Base-by-base conservation (phyloP, 495 filamentous ascomycete genomes). In the Hypoxylon intermedium region DNA sequence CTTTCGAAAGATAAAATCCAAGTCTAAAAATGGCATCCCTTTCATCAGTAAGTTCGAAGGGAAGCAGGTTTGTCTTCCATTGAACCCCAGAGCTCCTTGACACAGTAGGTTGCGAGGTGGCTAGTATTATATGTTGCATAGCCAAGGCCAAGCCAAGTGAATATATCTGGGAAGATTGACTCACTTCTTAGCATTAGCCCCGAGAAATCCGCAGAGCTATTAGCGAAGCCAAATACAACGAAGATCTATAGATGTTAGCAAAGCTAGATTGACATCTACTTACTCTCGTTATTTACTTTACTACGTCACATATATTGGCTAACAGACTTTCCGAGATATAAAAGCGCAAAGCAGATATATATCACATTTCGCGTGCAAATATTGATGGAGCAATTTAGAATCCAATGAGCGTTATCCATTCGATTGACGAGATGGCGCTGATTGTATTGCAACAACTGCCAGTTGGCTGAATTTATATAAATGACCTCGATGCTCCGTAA, bases 331-430 rank as follows among this genome's bases (percentile, higher is more conserved):
- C 7, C 20, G 20, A 43, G 24, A 43, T 5, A 43, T 7, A 28
- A n/a, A n/a, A n/a, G n/a, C n/a, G n/a, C n/a, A n/a, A n/a, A n/a
- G n/a, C n/a, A 16, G 24, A 18, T 9, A 30, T 41, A 2, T 18
- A 5, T 13, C 15, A 2, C n/a, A 23, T 33, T 36, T 50, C 55
- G 45, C 53, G 23, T 15, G 33, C 37, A 13, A 12, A 43, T 11
- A 46, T 11, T 21, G 6, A 44, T 6, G n/a, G 1, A 46, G 31
- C 9, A 34, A 21, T 13, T 58, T 56, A 26, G 55, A 20, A 18
- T 58, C 52, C 43, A 71, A 68, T 66, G 61, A 68, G 68, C 65
- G 60, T 63, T 47, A 53, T 64, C 65, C 68, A 70, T 58, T 52
- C 38, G 52, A 49, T 52, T 53, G 20, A 41, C 68, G 55, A 61